phyloP scores from a whole-genome alignment of 2,329 filamentous ascomycete species.

The Aspergillus piperis region DNA sequence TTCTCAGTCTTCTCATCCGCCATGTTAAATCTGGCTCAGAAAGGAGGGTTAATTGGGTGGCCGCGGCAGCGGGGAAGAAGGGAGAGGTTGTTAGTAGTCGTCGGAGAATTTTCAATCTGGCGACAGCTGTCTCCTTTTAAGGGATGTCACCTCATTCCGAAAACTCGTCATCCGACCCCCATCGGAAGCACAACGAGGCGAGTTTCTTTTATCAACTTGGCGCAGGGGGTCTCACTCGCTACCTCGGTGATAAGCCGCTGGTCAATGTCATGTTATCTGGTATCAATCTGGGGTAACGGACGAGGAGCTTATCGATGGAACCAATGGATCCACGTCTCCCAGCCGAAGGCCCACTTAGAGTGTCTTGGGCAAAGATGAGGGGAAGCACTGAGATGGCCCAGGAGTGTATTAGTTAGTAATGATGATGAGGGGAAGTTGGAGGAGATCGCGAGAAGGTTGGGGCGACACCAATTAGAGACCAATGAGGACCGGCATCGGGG shows the following conservation, averaged over 20 bases:
- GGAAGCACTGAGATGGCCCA: neutral
- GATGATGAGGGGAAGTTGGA: neutral
- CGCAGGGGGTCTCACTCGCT: neutral
- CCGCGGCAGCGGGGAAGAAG: neutral
- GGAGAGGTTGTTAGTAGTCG: neutral
- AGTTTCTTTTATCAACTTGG: neutral
- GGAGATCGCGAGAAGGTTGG: neutral
- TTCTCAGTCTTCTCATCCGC: constrained; percentile 51
- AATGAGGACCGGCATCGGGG: constrained; percentile 8
- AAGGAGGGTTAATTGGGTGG: neutral
- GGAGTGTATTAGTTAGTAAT: neutral
- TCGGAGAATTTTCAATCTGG: neutral
- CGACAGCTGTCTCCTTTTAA: neutral
- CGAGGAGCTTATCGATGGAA: constrained; percentile 6
- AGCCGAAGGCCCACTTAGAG: neutral
- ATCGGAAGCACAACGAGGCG: neutral
- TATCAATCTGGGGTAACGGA: constrained; percentile 7
- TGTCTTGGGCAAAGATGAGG: neutral
- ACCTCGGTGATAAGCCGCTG: constrained; percentile 6
- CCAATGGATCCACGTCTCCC: neutral
- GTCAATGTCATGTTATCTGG: constrained; percentile 3
- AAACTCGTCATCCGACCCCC: neutral
- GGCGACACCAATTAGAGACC: constrained; percentile 2
- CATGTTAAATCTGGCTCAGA: neutral
- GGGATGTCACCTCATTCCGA: neutral